Conservation (phyloP, 768 basidiomycete genomes). For the Hypholoma sublateritium region DNA sequence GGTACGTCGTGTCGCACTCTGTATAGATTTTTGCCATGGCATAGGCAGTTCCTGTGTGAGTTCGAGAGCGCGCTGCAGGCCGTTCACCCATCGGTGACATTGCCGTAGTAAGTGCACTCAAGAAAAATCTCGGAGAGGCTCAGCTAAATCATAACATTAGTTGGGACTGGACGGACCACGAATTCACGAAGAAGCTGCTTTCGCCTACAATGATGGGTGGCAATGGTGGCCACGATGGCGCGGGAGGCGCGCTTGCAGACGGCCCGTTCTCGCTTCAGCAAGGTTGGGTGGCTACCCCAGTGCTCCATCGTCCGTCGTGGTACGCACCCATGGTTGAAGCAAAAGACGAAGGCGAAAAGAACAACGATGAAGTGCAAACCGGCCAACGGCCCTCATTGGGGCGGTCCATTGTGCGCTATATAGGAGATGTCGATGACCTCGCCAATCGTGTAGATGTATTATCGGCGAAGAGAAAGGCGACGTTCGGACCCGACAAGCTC, state of each 20-base stretch:
- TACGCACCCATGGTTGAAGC: neutral
- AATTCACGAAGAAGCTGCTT: constrained; percentile 6
- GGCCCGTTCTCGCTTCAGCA: constrained; percentile 10
- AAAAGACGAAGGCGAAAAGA: neutral
- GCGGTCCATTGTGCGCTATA: constrained; percentile 9
- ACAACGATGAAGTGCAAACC: neutral
- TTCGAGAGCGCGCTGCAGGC: constrained; percentile 11
- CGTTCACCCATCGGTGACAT: constrained; percentile 10
- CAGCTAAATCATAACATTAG: neutral
- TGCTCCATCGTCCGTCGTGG: constrained; percentile 10
- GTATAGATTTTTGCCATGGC: constrained; percentile 11
- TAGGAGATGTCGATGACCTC: constrained; percentile 11
- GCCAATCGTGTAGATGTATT: constrained; percentile 4
- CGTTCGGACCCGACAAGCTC: constrained; percentile 8
- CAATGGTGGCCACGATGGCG: constrained; percentile 7
- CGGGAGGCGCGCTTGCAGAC: constrained; percentile 9
- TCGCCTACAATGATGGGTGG: constrained; percentile 8
- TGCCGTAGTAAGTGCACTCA: constrained; percentile 7
- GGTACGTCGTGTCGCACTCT: neutral
- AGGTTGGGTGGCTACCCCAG: constrained; percentile 5
- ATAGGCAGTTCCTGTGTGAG: constrained; percentile 11
- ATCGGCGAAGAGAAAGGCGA: constrained; percentile 7
- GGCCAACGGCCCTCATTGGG: constrained; percentile 10
- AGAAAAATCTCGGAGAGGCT: no score
- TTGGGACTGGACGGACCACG: constrained; percentile 14